Evolutionary conservation across 129 eudicot species (phyloP).

Genomic region (Chrysanthemum seticuspe): DNA sequence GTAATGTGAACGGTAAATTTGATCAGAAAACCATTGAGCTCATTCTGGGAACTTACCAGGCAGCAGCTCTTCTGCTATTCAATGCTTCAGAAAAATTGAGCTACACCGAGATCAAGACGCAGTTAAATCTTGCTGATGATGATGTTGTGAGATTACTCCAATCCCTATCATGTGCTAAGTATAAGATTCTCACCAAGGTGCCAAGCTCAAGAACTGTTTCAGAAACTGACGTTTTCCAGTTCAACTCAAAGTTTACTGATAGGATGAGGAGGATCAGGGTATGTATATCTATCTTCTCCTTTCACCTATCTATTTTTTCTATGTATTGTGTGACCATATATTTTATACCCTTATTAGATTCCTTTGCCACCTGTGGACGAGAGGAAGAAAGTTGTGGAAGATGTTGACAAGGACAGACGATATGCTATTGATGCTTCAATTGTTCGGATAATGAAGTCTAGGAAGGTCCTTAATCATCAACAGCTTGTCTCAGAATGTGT

Average conservation of each 20-base stretch:
- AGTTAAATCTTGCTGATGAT: conserved; percentile 74
- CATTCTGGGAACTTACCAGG: conserved; percentile 82
- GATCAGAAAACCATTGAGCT: conserved; percentile 79
- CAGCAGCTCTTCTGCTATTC: conserved; percentile 74
- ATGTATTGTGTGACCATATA: not conserved
- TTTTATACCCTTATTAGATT: conserved; percentile 35
- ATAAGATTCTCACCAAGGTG: conserved; percentile 71
- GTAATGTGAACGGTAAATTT: conserved; percentile 68
- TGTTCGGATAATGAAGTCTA: conserved; percentile 86
- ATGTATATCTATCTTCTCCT: not conserved
- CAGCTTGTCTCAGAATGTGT: conserved; percentile 76
- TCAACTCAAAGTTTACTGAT: conserved; percentile 70
- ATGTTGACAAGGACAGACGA: conserved; percentile 84
- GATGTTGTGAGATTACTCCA: conserved; percentile 75
- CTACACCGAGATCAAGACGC: conserved; percentile 62
- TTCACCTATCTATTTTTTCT: not conserved
- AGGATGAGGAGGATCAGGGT: conserved; percentile 87
- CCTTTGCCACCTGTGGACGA: conserved; percentile 89
- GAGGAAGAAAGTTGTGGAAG: conserved; percentile 79
- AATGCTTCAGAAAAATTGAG: conserved; percentile 68
- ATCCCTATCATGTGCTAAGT: conserved; percentile 81
- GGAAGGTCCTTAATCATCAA: conserved; percentile 66
- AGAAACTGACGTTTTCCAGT: conserved; percentile 52
- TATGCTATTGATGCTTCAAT: conserved; percentile 90
- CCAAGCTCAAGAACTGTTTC: conserved; percentile 63